Base-by-base conservation (phyloP, 2,329 filamentous ascomycete species). In the Curvularia hawaiiensis region DNA sequence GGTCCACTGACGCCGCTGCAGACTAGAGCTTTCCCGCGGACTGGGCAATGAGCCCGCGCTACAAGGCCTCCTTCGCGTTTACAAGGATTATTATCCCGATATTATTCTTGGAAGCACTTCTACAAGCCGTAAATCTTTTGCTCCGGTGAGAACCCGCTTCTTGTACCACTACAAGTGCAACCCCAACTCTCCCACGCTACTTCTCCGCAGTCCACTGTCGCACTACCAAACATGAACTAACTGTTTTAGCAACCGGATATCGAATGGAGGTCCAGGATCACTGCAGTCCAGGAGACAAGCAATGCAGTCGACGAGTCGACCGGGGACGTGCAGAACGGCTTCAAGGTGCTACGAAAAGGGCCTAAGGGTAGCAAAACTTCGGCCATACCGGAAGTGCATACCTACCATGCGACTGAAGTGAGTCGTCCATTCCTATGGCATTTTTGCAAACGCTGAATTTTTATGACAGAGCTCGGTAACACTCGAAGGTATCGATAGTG, bases 31-130 rank as follows among this genome's bases (percentile, higher is more conserved):
- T 20, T 77, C 81, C 43, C 78, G 77, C 39, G 75, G 75, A 62
- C 73, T 79, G 16, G 79, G 79, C 18, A 89, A 90, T 68, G 92
- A 96, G 54, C 89, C 88, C 48, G 84, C 87, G 50, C 79, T 96
- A 35, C 82, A 90, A 38, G 90, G 90, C 3, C 80, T 96, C 18
- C 79, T 96, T 49, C 85, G 89, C 54, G 86, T 94, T n/a, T 96
- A 89, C 79, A 95, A 95, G 72, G 91, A 94, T 72, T 96, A 94
- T 75, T 96, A 94, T 68, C 91, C 92, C 0, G 91, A 96, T 72
- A 91, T 96, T 53, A 91, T 96, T 58, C 84, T 94, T 14, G 90
- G 89, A 22, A 88, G 89, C 62, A 80, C 85, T 4, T 84, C 86
- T 30, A 72, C 67, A 39, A 76, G 65, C 65, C 70, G 73, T 44